Base-by-base conservation (phyloP, 2,329 filamentous ascomycete species). In the Fusarium odoratissimum region DNA sequence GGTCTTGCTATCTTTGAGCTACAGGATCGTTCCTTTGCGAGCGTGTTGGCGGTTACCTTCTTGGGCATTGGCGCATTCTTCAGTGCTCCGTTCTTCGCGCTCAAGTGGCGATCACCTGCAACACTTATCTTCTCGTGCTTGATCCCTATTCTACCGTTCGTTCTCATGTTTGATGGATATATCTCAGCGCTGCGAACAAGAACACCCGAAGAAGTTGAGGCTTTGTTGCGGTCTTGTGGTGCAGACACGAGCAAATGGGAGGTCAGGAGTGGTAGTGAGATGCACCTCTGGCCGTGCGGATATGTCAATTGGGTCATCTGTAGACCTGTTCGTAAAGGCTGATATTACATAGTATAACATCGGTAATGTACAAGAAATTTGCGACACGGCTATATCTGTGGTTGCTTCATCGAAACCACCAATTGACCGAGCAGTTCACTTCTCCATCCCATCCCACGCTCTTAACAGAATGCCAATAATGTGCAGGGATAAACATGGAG, bases 1-100 rank as follows among this genome's bases (percentile, higher is more conserved):
- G 92, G 89, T 0, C 91, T 94, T 74, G 91, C 87, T 13, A 92
- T 95, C 67, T 90, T 94, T 69, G 92, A 94, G 81, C 85, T 94
- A n/a, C 92, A 94, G 79, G 90, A 91, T 73, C 88, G 92, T 37
- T 85, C 84, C 21, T 71, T 90, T 3, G 79, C 84, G 5, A 87
- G 89, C 38, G 79, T 91, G 44, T 67, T 91, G 28, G 86, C 87
- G 7, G 84, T 88, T 46, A 81, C 87, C 40, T 74, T 87, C 16
- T 84, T 91, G 64, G 87, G 88, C 11, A 71, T 89, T 44, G 84
- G 86, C 49, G 84, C 87, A 68, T 70, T 91, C 21, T 71, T 87
- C 30, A 77, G 85, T 33, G 87, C 88, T 3, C 89, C 89, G 0
- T 82, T 87, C 66, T 87, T 88, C 55, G 85, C 84, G 5, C 85